phyloP scores from a whole-genome alignment of 2,329 filamentous ascomycete genomes.

The Didymosphaeria variabile region DNA sequence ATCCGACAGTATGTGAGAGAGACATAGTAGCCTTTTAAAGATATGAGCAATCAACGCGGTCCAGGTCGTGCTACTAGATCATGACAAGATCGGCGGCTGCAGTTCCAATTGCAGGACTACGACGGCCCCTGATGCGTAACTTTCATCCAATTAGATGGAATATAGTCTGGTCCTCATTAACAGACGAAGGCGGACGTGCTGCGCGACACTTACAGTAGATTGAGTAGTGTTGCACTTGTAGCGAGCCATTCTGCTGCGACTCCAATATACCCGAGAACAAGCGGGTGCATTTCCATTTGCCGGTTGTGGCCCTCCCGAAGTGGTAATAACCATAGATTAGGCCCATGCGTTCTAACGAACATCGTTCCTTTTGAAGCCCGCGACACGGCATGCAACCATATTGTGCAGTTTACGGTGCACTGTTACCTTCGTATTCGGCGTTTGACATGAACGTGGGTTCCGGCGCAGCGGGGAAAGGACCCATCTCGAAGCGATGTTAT shows the following conservation, averaged over 20 bases:
- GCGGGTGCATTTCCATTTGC: conserved; percentile 19
- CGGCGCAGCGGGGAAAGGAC: background rate
- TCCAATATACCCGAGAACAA: conserved; percentile 20
- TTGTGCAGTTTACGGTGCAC: conserved; percentile 2
- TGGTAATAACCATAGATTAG: conserved; percentile 13
- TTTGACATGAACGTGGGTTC: background rate
- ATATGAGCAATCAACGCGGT: background rate
- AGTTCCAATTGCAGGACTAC: conserved; percentile 16
- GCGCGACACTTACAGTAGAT: conserved; percentile 12
- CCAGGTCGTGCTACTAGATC: conserved; percentile 12
- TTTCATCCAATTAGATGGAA: background rate
- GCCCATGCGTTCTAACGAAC: conserved; percentile 15
- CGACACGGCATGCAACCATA: background rate
- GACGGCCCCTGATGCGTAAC: conserved; percentile 16
- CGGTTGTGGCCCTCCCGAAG: conserved; percentile 12
- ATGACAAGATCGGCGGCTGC: conserved; percentile 23
- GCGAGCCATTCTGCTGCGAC: conserved; percentile 4
- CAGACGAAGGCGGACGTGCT: conserved; percentile 4
- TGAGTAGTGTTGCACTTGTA: background rate
- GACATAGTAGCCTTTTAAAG: conserved; percentile 4
- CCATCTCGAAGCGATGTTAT: too few relatives aligned
- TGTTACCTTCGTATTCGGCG: background rate
- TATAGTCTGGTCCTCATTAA: conserved; percentile 14
- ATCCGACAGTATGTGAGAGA: background rate
- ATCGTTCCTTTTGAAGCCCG: conserved; percentile 17